Percentiles rank a stretch among this genome's conserved stretches.
Evolutionary conservation across 192 early-diverging fungal species (phyloP).

Genomic region (Gryganskiella cystojenkinii): DNA sequence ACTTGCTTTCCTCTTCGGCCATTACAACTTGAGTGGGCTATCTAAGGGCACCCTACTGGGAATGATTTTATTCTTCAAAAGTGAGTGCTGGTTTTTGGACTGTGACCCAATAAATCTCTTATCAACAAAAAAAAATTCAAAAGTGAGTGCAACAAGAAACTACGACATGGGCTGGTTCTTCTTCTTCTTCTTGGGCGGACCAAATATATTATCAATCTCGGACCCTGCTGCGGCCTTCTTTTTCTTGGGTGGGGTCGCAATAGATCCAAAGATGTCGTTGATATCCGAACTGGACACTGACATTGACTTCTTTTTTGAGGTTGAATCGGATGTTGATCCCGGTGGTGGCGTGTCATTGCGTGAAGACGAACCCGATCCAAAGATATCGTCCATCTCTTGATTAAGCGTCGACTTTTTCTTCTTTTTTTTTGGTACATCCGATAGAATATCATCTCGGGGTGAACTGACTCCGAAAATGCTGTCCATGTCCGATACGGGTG

Average conservation of each 20-base stretch:
- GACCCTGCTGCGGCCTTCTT: conserved; percentile 20
- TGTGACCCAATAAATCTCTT: background rate
- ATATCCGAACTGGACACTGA: conserved; percentile 18
- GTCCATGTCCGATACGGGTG: conserved; percentile 8
- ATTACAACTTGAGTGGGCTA: no score
- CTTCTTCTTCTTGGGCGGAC: conserved; percentile 26
- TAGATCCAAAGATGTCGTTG: conserved; percentile 33
- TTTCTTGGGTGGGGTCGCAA: conserved; percentile 5
- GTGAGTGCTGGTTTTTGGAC: background rate
- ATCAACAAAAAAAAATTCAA: no score
- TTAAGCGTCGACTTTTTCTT: background rate
- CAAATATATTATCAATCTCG: conserved; percentile 46
- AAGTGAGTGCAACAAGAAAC: no score
- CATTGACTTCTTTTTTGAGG: conserved; percentile 6
- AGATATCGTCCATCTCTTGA: conserved; percentile 20
- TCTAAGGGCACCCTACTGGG: no score
- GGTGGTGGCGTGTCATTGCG: background rate
- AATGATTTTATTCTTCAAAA: no score
- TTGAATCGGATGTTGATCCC: background rate
- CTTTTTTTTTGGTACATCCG: background rate
- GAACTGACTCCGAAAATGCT: conserved; percentile 2
- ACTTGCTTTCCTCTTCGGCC: no score
- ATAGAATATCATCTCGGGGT: background rate
- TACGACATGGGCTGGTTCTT: background rate
- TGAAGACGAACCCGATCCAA: background rate